Percentiles rank a stretch among this genome's conserved stretches.
phyloP scores from a whole-genome alignment of 345 rosid genomes.

The Lepidium africanum region DNA sequence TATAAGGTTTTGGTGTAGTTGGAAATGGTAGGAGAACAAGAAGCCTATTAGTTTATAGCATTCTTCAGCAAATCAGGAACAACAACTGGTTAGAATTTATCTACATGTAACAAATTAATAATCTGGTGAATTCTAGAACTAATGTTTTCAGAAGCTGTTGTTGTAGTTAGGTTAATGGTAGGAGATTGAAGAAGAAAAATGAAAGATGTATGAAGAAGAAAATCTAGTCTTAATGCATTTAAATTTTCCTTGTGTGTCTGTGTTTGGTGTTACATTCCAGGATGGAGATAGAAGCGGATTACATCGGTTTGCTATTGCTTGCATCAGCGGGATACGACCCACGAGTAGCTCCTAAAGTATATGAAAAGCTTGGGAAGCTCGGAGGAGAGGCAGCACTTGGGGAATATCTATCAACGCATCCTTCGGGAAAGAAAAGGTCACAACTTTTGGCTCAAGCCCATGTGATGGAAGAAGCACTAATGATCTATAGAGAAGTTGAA shows the following conservation, averaged over 20 bases:
- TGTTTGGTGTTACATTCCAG: constrained; percentile 31
- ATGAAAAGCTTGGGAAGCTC: constrained; percentile 68
- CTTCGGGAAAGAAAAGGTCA: constrained; percentile 84
- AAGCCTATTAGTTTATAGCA: background rate
- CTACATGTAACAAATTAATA: background rate
- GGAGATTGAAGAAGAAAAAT: background rate
- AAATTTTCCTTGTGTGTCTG: background rate
- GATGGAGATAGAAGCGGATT: constrained; percentile 97
- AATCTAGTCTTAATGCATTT: background rate
- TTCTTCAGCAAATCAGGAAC: background rate
- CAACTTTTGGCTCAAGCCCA: constrained; percentile 60
- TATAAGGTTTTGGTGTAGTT: background rate
- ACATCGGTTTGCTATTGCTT: constrained; percentile 66
- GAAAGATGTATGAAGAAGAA: background rate
- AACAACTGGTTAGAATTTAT: background rate
- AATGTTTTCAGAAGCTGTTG: background rate
- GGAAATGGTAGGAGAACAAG: background rate
- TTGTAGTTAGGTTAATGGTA: background rate
- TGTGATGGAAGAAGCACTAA: constrained; percentile 90
- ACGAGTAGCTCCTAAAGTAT: constrained; percentile 70
- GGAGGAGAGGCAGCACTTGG: constrained; percentile 37
- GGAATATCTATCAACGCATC: constrained; percentile 91
- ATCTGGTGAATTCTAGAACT: background rate
- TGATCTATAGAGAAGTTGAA: constrained; percentile 52
- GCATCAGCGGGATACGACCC: constrained; percentile 95